phyloP scores from a whole-genome alignment of 352 stramenopile genomes.

The Phytopythium montanum region DNA sequence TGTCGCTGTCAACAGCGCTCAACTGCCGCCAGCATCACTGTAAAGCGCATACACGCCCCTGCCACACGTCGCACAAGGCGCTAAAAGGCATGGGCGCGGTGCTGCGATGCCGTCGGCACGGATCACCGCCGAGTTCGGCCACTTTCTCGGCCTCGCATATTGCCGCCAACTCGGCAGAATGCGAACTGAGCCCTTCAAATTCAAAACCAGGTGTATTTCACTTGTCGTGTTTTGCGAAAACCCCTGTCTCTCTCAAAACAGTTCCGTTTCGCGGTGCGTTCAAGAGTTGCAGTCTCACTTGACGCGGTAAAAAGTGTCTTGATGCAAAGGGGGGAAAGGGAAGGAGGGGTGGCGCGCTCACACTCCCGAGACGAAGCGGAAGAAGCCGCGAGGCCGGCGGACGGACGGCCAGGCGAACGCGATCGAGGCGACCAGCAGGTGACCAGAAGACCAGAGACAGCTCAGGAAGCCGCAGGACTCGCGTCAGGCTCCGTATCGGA shows the following conservation, averaged over 20 bases:
- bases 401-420: background rate
- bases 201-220: constrained; percentile 1
- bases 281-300: background rate
- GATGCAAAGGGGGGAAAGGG: no score
- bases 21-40: background rate
- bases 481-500: no score
- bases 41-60: background rate
- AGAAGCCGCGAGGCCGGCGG: background rate
- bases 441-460: no score
- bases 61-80: background rate
- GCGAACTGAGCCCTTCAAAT: background rate
- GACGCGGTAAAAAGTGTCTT: background rate
- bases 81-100: background rate
- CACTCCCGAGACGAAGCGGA: background rate
- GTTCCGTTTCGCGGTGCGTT: constrained; percentile 4
- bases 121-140: no score
- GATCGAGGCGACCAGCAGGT: no score
- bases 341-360: no score
- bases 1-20: background rate
- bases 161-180: background rate
- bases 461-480: no score
- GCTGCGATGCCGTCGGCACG: no score
- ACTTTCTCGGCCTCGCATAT: background rate
- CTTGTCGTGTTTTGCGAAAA: background rate
- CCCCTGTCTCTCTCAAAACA: background rate